These are phyloP conservation scores for Ascocoryne sarcoides DNA, from an alignment of 2,329 filamentous ascomycete genomes.

Conservation along the genomic window DNA sequence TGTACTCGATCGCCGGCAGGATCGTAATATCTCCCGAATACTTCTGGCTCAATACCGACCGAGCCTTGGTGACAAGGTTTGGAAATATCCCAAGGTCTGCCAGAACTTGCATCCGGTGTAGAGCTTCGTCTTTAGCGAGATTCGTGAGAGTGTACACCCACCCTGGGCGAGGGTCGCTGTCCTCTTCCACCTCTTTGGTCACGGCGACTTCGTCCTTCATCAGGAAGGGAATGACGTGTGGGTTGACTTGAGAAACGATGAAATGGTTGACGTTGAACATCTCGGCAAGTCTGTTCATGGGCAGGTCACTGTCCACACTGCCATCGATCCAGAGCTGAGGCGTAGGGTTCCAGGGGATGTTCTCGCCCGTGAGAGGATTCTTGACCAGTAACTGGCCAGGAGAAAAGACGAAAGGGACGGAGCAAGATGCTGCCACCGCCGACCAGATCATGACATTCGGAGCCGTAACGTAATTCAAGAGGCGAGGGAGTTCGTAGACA, in stretches of 20 bases:
- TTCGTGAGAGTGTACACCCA: constrained; percentile 62
- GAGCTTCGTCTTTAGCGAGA: constrained; percentile 68
- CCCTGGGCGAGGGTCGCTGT: constrained; percentile 25
- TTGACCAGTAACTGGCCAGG: constrained; percentile 74
- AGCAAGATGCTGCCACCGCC: constrained; percentile 91
- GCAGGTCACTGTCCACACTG: constrained; percentile 88
- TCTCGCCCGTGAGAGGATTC: constrained; percentile 68
- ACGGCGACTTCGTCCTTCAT: constrained; percentile 56
- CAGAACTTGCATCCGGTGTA: constrained; percentile 73
- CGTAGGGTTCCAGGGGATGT: constrained; percentile 76
- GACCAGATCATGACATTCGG: constrained; percentile 96
- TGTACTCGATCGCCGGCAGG: constrained; percentile 66
- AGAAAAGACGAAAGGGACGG: constrained; percentile 79
- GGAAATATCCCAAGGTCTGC: constrained; percentile 75
- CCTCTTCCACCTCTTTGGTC: constrained; percentile 30
- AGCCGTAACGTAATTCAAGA: constrained; percentile 88
- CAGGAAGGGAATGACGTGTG: constrained; percentile 83
- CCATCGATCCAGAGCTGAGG: constrained; percentile 88
- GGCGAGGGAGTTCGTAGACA: constrained; percentile 74
- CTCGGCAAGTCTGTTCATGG: constrained; percentile 80
- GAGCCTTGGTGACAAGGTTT: constrained; percentile 67
- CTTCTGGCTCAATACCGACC: constrained; percentile 77
- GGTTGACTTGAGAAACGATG: constrained; percentile 94
- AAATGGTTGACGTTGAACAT: constrained; percentile 99
- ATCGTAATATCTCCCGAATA: constrained; percentile 97